phyloP scores from a whole-genome alignment of 768 basidiomycete genomes.

The Crucibulum laeve region DNA sequence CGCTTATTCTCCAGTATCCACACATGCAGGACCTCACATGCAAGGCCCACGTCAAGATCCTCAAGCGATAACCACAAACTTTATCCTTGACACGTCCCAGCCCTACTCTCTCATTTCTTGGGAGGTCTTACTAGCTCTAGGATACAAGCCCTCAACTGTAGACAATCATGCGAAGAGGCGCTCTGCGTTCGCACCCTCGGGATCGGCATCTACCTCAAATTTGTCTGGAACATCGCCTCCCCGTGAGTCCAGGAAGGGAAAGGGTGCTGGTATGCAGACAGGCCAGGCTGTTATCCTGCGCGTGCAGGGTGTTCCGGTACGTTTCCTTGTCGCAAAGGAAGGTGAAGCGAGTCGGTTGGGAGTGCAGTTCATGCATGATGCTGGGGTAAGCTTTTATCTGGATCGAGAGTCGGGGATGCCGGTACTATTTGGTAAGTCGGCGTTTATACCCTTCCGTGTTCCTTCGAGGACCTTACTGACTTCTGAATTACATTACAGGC shows the following conservation, averaged over 20 bases:
- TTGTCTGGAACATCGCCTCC: no score
- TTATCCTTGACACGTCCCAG: conserved; percentile 25
- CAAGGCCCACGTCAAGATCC: neutral
- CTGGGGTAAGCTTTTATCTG: conserved; percentile 22
- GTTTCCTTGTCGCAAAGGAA: conserved; percentile 17
- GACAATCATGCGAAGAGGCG: no score
- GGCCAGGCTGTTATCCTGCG: neutral
- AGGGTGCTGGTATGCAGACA: no score
- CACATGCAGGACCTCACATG: no score
- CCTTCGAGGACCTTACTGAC: neutral
- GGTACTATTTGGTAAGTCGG: conserved; percentile 21
- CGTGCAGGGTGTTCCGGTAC: conserved; percentile 18
- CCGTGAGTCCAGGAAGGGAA: no score
- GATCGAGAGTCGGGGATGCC: conserved; percentile 21
- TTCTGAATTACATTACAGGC: conserved; percentile 11
- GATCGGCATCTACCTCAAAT: no score
- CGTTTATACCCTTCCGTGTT: neutral
- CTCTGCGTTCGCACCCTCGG: no score
- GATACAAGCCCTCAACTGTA: conserved; percentile 6
- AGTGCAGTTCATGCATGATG: conserved; percentile 23
- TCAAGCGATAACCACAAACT: conserved; percentile 19
- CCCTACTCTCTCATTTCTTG: conserved; percentile 22
- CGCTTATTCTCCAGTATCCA: no score
- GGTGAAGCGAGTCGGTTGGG: conserved; percentile 24
- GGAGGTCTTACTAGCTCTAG: conserved; percentile 21